Evolutionary conservation across 2,329 filamentous ascomycete species (phyloP).

Genomic region (Intubia oerlemansii): DNA sequence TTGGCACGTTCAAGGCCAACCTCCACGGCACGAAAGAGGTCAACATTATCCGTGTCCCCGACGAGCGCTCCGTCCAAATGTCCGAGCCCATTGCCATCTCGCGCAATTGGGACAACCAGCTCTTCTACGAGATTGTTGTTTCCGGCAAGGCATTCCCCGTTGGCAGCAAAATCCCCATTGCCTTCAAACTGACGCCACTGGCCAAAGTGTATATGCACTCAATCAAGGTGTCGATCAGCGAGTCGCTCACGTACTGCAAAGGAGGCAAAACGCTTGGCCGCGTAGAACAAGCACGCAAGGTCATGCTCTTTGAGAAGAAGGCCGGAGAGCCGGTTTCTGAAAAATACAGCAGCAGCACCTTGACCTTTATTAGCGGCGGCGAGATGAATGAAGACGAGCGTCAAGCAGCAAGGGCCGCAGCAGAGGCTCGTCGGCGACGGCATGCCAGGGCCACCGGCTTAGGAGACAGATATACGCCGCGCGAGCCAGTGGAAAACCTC

Average conservation of each 20-base stretch:
- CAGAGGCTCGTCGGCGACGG: no score
- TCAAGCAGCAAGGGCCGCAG: constrained; percentile 25
- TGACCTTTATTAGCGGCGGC: constrained; percentile 60
- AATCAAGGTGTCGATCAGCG: constrained; percentile 77
- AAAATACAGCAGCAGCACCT: constrained; percentile 52
- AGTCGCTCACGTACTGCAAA: constrained; percentile 81
- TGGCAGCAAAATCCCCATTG: constrained; percentile 72
- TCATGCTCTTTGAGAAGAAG: constrained; percentile 71
- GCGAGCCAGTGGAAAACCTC: constrained; percentile 52
- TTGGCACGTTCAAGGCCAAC: constrained; percentile 79
- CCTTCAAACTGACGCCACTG: constrained; percentile 79
- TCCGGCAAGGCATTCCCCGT: constrained; percentile 89
- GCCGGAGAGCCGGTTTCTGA: constrained; percentile 58
- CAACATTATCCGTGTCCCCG: constrained; percentile 61
- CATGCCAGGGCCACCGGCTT: no score
- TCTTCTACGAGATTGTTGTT: constrained; percentile 91
- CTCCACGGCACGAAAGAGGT: constrained; percentile 67
- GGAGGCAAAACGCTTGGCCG: constrained; percentile 68
- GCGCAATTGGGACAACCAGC: constrained; percentile 81
- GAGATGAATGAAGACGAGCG: constrained; percentile 43
- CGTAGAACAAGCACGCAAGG: constrained; percentile 65
- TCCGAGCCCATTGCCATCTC: constrained; percentile 88
- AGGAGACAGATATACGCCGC: no score
- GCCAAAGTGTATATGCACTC: constrained; percentile 88
- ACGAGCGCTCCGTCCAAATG: constrained; percentile 74